Percentiles rank a stretch among this genome's conserved stretches.
These are phyloP conservation scores for Scenedesmus sp. DNA, from an alignment of 163 green algal species.

Conservation along the genomic window DNA sequence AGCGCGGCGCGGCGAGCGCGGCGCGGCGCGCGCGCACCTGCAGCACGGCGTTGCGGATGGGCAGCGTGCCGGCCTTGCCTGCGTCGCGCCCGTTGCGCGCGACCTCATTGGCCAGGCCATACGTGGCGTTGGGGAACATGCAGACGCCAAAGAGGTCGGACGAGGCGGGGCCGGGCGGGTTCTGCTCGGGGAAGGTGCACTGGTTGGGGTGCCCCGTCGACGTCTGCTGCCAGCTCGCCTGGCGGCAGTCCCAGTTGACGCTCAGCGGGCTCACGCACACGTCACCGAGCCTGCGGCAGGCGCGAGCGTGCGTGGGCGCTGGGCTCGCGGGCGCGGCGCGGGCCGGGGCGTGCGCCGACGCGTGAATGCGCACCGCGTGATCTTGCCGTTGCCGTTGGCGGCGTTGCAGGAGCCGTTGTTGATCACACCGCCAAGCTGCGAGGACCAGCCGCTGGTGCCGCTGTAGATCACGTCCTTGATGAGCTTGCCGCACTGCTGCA, in stretches of 20 bases:
- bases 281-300: conserved; percentile 64
- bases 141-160: conserved; percentile 48
- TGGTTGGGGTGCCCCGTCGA: conserved; percentile 56
- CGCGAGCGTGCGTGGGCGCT: no score
- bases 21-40: conserved; percentile 4
- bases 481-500: conserved; percentile 50
- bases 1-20: no score
- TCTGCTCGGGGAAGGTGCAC: conserved; percentile 44
- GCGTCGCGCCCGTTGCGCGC: conserved; percentile 30
- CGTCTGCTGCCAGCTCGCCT: not conserved
- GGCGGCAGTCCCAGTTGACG: conserved; percentile 62
- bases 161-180: not conserved
- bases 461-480: conserved; percentile 63
- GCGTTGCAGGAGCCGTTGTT: conserved; percentile 54
- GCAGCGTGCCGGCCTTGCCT: conserved; percentile 4
- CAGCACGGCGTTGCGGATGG: conserved; percentile 8
- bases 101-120: conserved; percentile 46
- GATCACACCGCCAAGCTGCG: conserved; percentile 66
- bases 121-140: conserved; percentile 51
- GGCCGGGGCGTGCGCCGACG: no score
- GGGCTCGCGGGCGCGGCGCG: no score
- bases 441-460: conserved; percentile 67
- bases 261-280: conserved; percentile 65
- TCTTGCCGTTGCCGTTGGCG: conserved; percentile 49
- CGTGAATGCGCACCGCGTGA: no score